Percentiles rank a stretch among this genome's conserved stretches.
phyloP scores from a whole-genome alignment of 2,329 filamentous ascomycete genomes.

The Chrysosporium keratinophilum region DNA sequence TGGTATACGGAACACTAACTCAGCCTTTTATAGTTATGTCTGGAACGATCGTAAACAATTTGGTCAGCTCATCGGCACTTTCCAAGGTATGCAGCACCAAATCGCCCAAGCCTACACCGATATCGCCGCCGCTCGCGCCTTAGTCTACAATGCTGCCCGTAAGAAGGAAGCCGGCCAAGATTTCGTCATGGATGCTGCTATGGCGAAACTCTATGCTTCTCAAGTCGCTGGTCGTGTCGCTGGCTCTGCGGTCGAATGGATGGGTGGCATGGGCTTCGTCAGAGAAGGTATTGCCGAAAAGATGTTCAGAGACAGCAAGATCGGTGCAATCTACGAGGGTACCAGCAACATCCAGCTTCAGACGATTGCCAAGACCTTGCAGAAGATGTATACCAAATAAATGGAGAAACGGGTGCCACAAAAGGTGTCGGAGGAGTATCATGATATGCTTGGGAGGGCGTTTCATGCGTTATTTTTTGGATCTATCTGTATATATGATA shows the following conservation, averaged over 20 bases:
- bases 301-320: conserved; percentile 96
- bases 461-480: conserved; percentile 8
- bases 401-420: neutral
- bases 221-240: conserved; percentile 85
- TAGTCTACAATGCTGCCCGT: conserved; percentile 90
- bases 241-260: conserved; percentile 88
- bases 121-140: conserved; percentile 77
- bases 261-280: conserved; percentile 99
- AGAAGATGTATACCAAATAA: conserved; percentile 56
- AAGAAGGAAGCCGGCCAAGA: conserved; percentile 97
- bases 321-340: conserved; percentile 94
- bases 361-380: conserved; percentile 60
- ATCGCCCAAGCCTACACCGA: conserved; percentile 92
- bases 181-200: conserved; percentile 90
- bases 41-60: conserved; percentile 99
- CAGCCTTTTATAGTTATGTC: conserved; percentile 54
- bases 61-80: conserved; percentile 82
- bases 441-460: conserved; percentile 1
- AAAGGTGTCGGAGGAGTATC: neutral
- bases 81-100: conserved; percentile 99
- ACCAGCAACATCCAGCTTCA: conserved; percentile 57
- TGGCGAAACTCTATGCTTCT: conserved; percentile 92
- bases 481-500: conserved; percentile 8
- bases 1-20: conserved; percentile 1
- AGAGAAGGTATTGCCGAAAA: conserved; percentile 95